Evolutionary conservation across 257 asterid genomes (phyloP).

Genomic region (Gynochthodes officinalis): DNA sequence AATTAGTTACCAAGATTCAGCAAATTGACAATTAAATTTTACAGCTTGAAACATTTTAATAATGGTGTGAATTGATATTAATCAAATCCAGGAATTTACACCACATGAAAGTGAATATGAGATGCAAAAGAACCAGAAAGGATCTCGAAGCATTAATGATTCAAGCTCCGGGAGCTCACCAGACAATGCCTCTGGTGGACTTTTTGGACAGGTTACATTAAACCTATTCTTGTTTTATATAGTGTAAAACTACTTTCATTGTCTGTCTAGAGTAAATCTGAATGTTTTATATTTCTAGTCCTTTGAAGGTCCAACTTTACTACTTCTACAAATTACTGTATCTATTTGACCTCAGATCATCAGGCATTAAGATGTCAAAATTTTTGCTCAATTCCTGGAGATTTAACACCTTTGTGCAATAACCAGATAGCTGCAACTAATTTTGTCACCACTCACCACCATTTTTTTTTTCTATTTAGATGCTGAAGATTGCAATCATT

Average conservation of each 20-base stretch:
- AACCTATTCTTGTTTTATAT: neutral
- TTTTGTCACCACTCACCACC: no score
- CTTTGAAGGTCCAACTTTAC: neutral
- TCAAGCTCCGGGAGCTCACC: conserved; percentile 47
- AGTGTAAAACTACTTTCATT: no score
- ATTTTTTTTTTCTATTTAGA: conserved; percentile 43
- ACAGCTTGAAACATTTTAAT: neutral
- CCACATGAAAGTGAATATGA: conserved; percentile 31
- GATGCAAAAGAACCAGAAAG: conserved; percentile 27
- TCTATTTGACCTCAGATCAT: neutral
- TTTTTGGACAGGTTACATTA: conserved; percentile 56
- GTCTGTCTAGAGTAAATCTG: neutral
- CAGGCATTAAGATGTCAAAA: neutral
- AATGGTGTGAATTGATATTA: neutral
- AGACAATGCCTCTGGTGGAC: conserved; percentile 46
- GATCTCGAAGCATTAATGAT: conserved; percentile 19
- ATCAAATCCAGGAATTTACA: conserved; percentile 9
- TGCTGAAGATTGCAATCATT: conserved; percentile 53
- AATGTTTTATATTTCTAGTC: neutral
- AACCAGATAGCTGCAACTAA: conserved; percentile 2
- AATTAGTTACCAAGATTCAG: neutral
- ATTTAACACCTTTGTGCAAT: neutral
- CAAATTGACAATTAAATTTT: neutral
- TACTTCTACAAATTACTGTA: neutral
- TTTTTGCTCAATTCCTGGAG: neutral